Evolutionary conservation across 495 filamentous ascomycete species (phyloP).

Genomic region (Penicillium antarcticum): DNA sequence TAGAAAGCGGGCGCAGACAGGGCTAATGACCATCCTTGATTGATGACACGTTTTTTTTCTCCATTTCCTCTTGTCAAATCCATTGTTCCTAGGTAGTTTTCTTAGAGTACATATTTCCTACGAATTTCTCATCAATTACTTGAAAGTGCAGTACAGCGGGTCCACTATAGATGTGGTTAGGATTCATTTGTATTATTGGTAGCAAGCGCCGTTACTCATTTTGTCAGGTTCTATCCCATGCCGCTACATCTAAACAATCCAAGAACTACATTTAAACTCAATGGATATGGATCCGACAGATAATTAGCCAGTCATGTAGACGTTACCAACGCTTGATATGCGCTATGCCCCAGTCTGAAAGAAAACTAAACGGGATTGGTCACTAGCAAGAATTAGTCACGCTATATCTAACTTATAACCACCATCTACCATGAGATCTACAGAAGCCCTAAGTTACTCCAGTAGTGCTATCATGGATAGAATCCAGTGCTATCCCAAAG

Average conservation of each 20-base stretch:
- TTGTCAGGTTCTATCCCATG: no score
- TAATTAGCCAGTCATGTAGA: background rate
- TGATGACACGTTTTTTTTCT: conserved; percentile 15
- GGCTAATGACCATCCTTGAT: conserved; percentile 22
- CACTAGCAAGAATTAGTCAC: background rate
- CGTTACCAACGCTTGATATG: background rate
- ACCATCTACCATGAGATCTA: no score
- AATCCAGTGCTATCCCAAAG: background rate
- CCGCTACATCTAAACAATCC: no score
- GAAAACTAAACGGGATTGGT: background rate
- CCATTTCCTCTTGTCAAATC: conserved; percentile 5
- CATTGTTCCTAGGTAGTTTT: conserved; percentile 9
- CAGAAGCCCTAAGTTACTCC: no score
- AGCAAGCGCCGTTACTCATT: no score
- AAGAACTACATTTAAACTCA: no score
- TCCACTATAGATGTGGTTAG: no score
- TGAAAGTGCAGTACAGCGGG: no score
- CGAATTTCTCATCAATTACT: background rate
- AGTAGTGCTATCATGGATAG: background rate
- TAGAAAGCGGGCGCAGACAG: conserved; percentile 13
- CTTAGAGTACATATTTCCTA: conserved; percentile 17
- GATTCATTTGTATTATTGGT: no score
- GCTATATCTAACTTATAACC: no score
- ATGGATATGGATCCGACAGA: background rate
- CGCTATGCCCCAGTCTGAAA: background rate